Evolutionary conservation across 352 stramenopile genomes (phyloP), one percentile per base, ranked within the genome.

Genomic region (Plasmopara halstedii): DNA sequence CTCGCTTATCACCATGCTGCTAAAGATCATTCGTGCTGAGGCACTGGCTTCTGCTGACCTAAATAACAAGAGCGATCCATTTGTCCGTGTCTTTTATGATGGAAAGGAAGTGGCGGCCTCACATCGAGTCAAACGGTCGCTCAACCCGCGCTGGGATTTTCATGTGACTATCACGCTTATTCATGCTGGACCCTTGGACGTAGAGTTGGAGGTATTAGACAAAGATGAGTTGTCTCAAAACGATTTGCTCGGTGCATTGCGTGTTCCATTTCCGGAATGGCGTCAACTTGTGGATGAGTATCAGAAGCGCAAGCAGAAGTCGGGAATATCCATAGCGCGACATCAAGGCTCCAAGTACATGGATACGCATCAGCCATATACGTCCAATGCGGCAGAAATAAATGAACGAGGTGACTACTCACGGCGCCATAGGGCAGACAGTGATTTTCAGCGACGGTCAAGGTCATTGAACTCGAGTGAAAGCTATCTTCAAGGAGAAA

Each of bases 1-100:
- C 6, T 37, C 25, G 6, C 21, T 19, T 8, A 8, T 23, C 8
- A 29, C 7, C 15, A 88, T 88, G 76, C 54, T 53, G 42, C 58
- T 92, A 37, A 85, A 83, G 61, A 72, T 92, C 53, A 62, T 89
- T 27, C 75, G 73, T 36, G 81, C 77, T 7, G 81, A 92, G 61
- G 72, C 82, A 41, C 58, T 92, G 41, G 71, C 71, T 15, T 63
- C 75, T 29, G 58, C 62, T 14, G 78, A 89, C 53, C 14, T 73
- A 23, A 79, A 68, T 31, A 73, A 71, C 46, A 82, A 64, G 47
- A 84, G 74, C 38, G 81, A 92, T 40, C 74, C 81, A 53, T 89
- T 84, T 53, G 76, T 88, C 9, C 64, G 70, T 37, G 62, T 92
- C 26, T 64, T 66, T 35, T 92, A 88, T 56, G 81, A 92, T 38